Conservation (phyloP, 2,329 filamentous ascomycete species). For the Sclerotinia nivalis region DNA sequence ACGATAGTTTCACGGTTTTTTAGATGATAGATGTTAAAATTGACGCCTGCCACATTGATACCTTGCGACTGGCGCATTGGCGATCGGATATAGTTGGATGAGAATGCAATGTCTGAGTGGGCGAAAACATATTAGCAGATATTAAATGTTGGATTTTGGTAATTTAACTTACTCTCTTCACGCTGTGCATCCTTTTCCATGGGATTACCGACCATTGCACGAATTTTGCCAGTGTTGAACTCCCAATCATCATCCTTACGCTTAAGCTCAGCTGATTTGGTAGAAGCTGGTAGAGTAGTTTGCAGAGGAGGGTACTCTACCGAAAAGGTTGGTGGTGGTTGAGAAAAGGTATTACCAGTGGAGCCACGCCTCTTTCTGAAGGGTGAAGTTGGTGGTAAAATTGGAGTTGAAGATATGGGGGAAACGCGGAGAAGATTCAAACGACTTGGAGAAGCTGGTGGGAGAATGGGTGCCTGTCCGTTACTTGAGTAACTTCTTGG, state of each 20-base stretch:
- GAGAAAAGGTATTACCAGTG: not conserved
- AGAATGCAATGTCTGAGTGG: conserved; percentile 33
- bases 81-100: conserved; percentile 27
- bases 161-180: conserved; percentile 31
- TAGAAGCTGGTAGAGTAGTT: too few species aligned
- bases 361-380: conserved; percentile 11
- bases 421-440: not conserved
- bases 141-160: not conserved
- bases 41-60: conserved; percentile 27
- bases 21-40: conserved; percentile 27
- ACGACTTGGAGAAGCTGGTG: conserved; percentile 6
- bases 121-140: not conserved
- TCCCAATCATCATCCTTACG: conserved; percentile 30
- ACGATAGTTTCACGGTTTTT: not conserved
- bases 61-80: conserved; percentile 15
- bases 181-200: conserved; percentile 26
- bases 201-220: conserved; percentile 17
- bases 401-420: not conserved
- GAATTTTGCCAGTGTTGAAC: conserved; percentile 26
- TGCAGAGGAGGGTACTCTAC: not conserved
- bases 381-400: conserved; percentile 9
- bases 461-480: not conserved
- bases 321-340: not conserved
- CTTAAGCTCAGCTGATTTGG: not conserved
- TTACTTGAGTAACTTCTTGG: not conserved